phyloP scores from a whole-genome alignment of 345 rosid species.

The Eutrema heterophyllum region DNA sequence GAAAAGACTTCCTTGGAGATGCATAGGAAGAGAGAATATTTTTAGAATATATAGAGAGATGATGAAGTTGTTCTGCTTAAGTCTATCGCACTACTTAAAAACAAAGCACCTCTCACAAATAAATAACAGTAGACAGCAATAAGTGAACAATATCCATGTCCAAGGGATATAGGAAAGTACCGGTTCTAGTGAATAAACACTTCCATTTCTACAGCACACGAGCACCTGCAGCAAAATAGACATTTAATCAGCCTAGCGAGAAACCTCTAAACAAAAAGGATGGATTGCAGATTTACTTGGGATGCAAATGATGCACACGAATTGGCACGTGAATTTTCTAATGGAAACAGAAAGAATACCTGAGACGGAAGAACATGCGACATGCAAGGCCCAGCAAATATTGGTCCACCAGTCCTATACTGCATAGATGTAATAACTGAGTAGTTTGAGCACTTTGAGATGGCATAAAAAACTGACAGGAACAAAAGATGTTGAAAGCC shows the following conservation, averaged over 20 bases:
- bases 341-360: slow-evolving; percentile 38
- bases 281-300: neutral
- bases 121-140: neutral
- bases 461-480: slow-evolving; percentile 10
- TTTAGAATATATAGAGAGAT: neutral
- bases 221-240: slow-evolving; percentile 50
- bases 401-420: slow-evolving; percentile 73
- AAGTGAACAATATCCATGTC: neutral
- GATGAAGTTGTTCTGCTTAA: slow-evolving; percentile 11
- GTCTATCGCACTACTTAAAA: neutral
- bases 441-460: slow-evolving; percentile 2
- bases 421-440: slow-evolving; percentile 29
- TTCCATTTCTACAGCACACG: slow-evolving; percentile 83
- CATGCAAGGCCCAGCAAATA: slow-evolving; percentile 83
- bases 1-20: neutral
- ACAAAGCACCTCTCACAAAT: neutral
- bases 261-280: neutral
- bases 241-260: neutral
- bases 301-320: slow-evolving; percentile 5
- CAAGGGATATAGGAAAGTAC: slow-evolving; percentile 34
- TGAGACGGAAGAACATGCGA: slow-evolving; percentile 68
- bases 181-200: slow-evolving; percentile 62
- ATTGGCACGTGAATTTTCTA: neutral
- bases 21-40: neutral
- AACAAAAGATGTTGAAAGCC: slow-evolving; percentile 18